A percentile compares a stretch with the other conserved stretches of the same genome.
phyloP scores from a whole-genome alignment of 352 stramenopile genomes.

The Globisporangium cederbergense region DNA sequence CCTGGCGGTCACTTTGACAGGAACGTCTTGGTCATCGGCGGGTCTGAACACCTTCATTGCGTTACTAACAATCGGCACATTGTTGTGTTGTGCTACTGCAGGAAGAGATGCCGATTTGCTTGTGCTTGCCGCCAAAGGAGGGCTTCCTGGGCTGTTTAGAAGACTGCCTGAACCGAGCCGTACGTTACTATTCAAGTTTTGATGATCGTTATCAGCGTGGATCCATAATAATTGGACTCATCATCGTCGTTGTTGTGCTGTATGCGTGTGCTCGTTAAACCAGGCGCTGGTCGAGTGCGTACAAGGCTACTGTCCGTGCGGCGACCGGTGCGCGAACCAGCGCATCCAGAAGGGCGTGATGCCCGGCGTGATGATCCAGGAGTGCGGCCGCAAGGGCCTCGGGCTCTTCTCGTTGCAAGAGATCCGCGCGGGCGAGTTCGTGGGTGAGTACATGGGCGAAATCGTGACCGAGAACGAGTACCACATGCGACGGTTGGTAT shows the following conservation, averaged over 20 bases:
- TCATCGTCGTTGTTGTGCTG: background rate
- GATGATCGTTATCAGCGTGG: too few species aligned
- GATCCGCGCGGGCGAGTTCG: slow-evolving; percentile 57
- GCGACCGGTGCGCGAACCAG: slow-evolving; percentile 68
- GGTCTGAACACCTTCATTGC: background rate
- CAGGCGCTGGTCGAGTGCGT: slow-evolving; percentile 73
- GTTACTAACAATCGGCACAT: background rate
- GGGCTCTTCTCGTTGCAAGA: slow-evolving; percentile 46
- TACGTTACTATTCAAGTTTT: slow-evolving; percentile 15
- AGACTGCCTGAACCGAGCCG: slow-evolving; percentile 73
- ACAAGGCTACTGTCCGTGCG: slow-evolving; percentile 52
- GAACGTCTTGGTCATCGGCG: too few species aligned
- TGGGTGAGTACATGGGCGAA: slow-evolving; percentile 83
- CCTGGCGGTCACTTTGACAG: background rate
- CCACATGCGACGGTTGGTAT: slow-evolving; percentile 65
- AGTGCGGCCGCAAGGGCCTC: slow-evolving; percentile 64
- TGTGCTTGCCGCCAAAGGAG: slow-evolving; percentile 35
- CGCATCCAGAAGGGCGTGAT: slow-evolving; percentile 66
- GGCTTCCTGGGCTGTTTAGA: slow-evolving; percentile 56
- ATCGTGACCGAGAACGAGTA: slow-evolving; percentile 85
- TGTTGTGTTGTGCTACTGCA: slow-evolving; percentile 20
- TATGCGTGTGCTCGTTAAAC: too few species aligned
- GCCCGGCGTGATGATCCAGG: slow-evolving; percentile 43
- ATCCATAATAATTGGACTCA: background rate
- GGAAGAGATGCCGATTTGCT: slow-evolving; percentile 71